Evolutionary conservation across 202 grass and related monocot species (phyloP).

Genomic region (Digitaria exilis): DNA sequence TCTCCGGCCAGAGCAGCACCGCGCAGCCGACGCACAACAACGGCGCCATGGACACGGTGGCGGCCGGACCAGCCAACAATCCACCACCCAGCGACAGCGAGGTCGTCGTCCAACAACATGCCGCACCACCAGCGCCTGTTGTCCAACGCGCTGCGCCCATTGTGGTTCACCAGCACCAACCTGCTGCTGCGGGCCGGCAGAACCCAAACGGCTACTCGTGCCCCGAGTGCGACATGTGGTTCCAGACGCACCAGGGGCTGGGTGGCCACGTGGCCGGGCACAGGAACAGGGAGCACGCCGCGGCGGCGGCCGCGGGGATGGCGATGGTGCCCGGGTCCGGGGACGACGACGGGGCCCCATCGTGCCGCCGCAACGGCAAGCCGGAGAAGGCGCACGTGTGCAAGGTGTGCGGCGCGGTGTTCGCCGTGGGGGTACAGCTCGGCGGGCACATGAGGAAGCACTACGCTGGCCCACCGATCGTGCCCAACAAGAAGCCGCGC

Average conservation of each 20-base stretch:
- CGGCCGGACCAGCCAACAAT: not conserved
- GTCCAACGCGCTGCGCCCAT: not conserved
- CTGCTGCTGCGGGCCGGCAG: not conserved
- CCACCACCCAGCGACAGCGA: not conserved
- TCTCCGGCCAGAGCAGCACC: not conserved
- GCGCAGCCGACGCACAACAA: not conserved
- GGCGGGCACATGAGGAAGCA: slow-evolving; percentile 56
- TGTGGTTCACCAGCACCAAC: not conserved
- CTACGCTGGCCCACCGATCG: slow-evolving; percentile 6
- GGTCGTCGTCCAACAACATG: not conserved
- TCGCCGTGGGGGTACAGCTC: not conserved
- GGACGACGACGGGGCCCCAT: not conserved
- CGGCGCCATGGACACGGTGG: not conserved
- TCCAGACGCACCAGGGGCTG: slow-evolving; percentile 40
- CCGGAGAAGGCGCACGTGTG: not conserved
- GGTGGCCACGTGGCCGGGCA: slow-evolving; percentile 45
- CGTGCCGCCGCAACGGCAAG: not conserved
- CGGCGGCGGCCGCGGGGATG: not conserved
- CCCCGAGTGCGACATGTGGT: not conserved
- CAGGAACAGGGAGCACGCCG: slow-evolving; percentile 15
- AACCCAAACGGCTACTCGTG: not conserved
- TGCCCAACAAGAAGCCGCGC: slow-evolving; percentile 12
- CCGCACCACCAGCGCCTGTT: not conserved
- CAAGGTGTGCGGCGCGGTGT: slow-evolving; percentile 8
- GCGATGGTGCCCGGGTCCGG: no score